Evolutionary conservation across 2,329 filamentous ascomycete species (phyloP).

Genomic region (Pseudogymnoascus sp.): DNA sequence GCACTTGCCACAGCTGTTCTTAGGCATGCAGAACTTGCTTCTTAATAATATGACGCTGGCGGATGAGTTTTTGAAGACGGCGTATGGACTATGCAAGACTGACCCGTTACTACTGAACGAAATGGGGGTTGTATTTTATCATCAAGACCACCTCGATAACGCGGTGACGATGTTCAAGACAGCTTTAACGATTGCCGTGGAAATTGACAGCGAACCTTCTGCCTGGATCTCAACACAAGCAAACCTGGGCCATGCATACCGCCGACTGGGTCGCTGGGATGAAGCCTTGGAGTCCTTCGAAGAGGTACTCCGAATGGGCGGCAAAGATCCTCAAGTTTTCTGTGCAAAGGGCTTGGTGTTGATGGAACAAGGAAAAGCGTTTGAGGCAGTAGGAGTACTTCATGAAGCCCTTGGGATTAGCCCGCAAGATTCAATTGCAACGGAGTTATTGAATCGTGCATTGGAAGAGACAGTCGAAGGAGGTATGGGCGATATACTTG

Average conservation of each 20-base stretch:
- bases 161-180: constrained; percentile 72
- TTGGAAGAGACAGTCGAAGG: constrained; percentile 53
- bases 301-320: constrained; percentile 74
- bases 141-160: constrained; percentile 71
- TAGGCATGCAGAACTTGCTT: constrained; percentile 97
- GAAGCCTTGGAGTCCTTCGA: constrained; percentile 78
- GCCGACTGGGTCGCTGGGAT: constrained; percentile 61
- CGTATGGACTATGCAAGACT: constrained; percentile 72
- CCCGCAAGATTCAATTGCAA: constrained; percentile 75
- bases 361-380: constrained; percentile 66
- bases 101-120: constrained; percentile 93
- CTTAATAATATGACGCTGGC: constrained; percentile 92
- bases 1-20: constrained; percentile 87
- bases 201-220: constrained; percentile 74
- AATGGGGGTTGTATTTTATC: constrained; percentile 91
- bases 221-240: constrained; percentile 80
- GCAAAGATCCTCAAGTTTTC: constrained; percentile 73
- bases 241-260: constrained; percentile 83
- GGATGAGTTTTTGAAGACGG: constrained; percentile 87
- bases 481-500: constrained; percentile 25
- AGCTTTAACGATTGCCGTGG: constrained; percentile 69
- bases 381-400: constrained; percentile 72
- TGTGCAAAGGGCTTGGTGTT: constrained; percentile 77
- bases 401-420: constrained; percentile 78
- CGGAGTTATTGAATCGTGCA: constrained; percentile 68